Evolutionary conservation across 2,329 filamentous ascomycete genomes (phyloP), one percentile per base, ranked within the genome.

Genomic region (Aspergillus neotritici): DNA sequence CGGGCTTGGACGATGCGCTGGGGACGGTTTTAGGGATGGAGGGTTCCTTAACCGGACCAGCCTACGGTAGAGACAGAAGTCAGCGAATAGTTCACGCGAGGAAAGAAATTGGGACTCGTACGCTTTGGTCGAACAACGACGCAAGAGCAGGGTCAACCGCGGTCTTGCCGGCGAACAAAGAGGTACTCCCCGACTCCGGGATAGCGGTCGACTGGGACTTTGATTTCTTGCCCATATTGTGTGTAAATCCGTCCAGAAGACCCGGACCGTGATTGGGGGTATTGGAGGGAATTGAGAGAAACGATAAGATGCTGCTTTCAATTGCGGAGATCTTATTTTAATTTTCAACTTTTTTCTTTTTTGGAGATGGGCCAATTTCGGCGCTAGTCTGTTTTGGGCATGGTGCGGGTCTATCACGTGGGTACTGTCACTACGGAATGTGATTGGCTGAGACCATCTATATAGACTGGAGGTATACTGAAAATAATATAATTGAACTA

Each of bases 61-160:
- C 58, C 67, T 70, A 52, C 13, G 17, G 33, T 34, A 9, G 25
- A 46, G 35, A 33, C 25, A 28, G 11, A 36, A 15, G 34, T 56
- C 32, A 54, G 38, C 25, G 12, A 25, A 25, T 40, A 13, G n/a
- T 38, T 25, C 21, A 11, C 9, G 13, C 33, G 8, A 11, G 25
- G 9, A 40, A 36, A 41, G 12, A 33, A 21, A 14, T 21, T 32
- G 33, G 33, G 33, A 34, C 10, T 76, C 82, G 70, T 76, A 87
- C 84, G 72, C 85, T 88, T 44, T 76, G 72, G 44, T 82, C 76
- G 68, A 89, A 89, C 31, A 89, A 74, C 48, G 83, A 81, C 57
- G 82, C 75, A 53, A 89, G 72, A 43, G 75, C 70, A 62, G 84
- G 83, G 71, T 89, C 84, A 47, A 88, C 72, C 47, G 75, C 73